Base-by-base conservation (phyloP, 2,329 filamentous ascomycete genomes). In the Dendrostoma leiphaemia region DNA sequence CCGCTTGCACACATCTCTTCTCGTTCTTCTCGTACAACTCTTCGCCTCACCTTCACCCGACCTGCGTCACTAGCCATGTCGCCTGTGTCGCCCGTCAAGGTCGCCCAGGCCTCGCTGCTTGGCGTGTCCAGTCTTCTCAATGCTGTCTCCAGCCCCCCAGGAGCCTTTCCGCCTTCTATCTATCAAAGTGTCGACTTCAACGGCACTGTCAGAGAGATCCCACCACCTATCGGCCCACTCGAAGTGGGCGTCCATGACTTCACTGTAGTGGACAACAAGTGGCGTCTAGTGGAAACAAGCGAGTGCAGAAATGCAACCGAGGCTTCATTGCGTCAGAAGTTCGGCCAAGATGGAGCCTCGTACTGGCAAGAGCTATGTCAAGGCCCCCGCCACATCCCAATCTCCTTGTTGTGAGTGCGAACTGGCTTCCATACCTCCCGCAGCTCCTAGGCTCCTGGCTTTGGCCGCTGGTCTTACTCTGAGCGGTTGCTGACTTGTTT, bases 341-440 rank as follows among this genome's bases (percentile, higher is more conserved):
- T 35, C 17, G 40, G 48, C 23, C 21, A 43, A 9, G n/a, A 29
- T 19, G 48, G 48, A 2, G 23, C 21, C 21, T 51, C 17, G n/a
- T 44, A 37, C 48, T 45, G 28, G 15, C 28, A 32, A 13, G 48
- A 43, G 24, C 15, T 21, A 2, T 58, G 55, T 19, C 15, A 9
- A 13, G 51, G 32, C 23, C n/a, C 38, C 8, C 51, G 55, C 23
- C 26, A 48, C 26, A 46, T 58, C 35, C 31, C 26, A 17, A 21
- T 47, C 4, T 46, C 51, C 23, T 19, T 55, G 38, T 58, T 55
- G 55, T 58, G 28, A 54, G 55, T 48, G 17, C 15, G 9, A 32
- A 3, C 4, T 13, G 12, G 21, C 23, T 48, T 23, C n/a, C n/a
- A n/a, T n/a, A n/a, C n/a, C n/a, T n/a, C n/a, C n/a, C n/a, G n/a